Conservation (phyloP, 1,284 basidiomycete species). For the Violaceomyces palustris region DNA sequence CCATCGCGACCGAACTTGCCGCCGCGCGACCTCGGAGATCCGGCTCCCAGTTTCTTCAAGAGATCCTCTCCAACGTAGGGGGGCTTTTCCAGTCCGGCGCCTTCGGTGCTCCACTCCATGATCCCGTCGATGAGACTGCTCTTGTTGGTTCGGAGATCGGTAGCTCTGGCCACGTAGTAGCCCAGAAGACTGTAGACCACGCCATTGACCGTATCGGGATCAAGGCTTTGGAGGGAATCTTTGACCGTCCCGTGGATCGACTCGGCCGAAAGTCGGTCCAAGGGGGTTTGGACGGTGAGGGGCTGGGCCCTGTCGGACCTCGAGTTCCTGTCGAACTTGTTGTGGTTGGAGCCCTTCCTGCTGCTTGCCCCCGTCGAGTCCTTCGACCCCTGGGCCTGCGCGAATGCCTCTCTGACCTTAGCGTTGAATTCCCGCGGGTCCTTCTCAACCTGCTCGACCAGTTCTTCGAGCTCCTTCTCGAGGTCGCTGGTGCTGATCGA, state of each 20-base stretch:
- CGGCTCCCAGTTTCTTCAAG: conserved; percentile 22
- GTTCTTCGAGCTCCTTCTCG: conserved; percentile 57
- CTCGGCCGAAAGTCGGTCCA: conserved; percentile 8
- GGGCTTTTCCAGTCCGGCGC: conserved; percentile 11
- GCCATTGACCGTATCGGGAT: conserved; percentile 3
- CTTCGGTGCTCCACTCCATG: conserved; percentile 26
- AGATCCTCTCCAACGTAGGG: conserved; percentile 23
- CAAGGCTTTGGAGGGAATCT: conserved; percentile 6
- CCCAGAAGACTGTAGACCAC: conserved; percentile 24
- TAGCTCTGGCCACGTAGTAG: conserved; percentile 27
- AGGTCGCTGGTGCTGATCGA: conserved; percentile 60
- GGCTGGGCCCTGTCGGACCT: not conserved
- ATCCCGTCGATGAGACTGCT: conserved; percentile 20
- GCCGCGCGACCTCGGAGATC: conserved; percentile 3
- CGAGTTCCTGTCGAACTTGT: not conserved
- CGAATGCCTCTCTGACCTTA: conserved; percentile 6
- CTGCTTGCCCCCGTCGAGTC: not conserved
- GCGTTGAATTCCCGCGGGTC: conserved; percentile 52
- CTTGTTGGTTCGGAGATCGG: conserved; percentile 26
- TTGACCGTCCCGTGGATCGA: conserved; percentile 5
- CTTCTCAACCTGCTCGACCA: conserved; percentile 60
- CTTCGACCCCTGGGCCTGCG: conserved; percentile 4
- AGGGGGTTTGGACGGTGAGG: conserved; percentile 10
- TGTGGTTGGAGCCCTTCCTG: not conserved
- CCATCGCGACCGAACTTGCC: not conserved